phyloP scores from a whole-genome alignment of 1,284 basidiomycete species.

The Trametes polyzona region DNA sequence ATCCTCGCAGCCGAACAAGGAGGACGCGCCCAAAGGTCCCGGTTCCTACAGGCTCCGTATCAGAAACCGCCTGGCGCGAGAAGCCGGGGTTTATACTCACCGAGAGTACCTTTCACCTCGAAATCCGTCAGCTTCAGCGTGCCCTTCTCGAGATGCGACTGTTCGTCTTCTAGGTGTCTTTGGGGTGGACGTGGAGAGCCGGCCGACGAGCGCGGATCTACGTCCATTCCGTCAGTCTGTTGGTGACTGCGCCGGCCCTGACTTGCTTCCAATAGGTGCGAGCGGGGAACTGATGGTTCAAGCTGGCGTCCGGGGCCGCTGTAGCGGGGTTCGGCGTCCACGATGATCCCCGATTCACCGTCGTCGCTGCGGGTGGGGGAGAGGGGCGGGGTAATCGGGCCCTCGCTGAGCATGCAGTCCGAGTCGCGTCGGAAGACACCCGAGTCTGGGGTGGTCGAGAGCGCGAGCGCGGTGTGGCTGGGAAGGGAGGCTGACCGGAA shows the following conservation, averaged over 20 bases:
- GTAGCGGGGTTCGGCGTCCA: conserved; percentile 36
- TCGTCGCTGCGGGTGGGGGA: conserved; percentile 43
- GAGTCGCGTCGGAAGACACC: conserved; percentile 34
- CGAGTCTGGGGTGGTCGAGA: conserved; percentile 31
- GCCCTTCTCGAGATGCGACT: conserved; percentile 62
- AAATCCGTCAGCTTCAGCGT: conserved; percentile 73
- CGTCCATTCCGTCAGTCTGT: conserved; percentile 31
- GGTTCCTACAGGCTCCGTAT: conserved; percentile 59
- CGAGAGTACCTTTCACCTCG: conserved; percentile 78
- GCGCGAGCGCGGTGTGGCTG: conserved; percentile 30
- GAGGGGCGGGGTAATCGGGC: conserved; percentile 44
- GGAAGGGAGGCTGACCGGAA: conserved; percentile 44
- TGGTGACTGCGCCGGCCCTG: conserved; percentile 22
- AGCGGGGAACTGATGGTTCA: conserved; percentile 11
- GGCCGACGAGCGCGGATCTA: conserved; percentile 24
- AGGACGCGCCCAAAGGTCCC: conserved; percentile 94
- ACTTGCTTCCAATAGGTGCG: conserved; percentile 22
- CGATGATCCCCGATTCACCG: conserved; percentile 32
- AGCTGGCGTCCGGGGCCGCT: conserved; percentile 25
- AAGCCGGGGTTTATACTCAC: conserved; percentile 43
- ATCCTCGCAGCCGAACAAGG: conserved; percentile 70
- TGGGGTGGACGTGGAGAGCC: conserved; percentile 46
- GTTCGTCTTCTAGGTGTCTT: conserved; percentile 70
- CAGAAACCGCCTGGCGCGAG: neutral
- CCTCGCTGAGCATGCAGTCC: conserved; percentile 39